Evolutionary conservation across 257 asterid species (phyloP).

Genomic region (Nicotiana tabacum): DNA sequence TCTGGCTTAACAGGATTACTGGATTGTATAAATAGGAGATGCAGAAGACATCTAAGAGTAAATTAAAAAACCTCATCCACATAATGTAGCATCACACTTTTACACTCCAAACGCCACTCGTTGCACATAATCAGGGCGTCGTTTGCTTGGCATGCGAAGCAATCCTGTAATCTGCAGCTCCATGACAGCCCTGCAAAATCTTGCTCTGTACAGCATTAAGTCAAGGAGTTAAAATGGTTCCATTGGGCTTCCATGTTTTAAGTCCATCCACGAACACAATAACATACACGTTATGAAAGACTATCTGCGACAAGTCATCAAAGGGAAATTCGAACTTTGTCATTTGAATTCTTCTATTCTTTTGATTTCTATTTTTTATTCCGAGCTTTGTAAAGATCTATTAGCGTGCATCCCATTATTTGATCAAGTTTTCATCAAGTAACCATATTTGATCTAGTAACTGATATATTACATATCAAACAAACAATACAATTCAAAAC

Average conservation of each 20-base stretch:
- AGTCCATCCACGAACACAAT: background rate
- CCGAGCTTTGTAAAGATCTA: background rate
- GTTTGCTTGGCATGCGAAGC: conserved; percentile 87
- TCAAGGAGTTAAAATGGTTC: conserved; percentile 39
- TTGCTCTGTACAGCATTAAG: conserved; percentile 52
- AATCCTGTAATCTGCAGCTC: conserved; percentile 91
- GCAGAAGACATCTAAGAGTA: background rate
- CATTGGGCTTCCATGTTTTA: background rate
- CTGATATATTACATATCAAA: background rate
- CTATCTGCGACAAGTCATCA: background rate
- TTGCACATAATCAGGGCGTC: conserved; percentile 93
- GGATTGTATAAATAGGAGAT: background rate
- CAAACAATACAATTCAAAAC: background rate
- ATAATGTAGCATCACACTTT: background rate
- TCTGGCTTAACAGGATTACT: background rate
- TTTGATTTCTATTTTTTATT: background rate
- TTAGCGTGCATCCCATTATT: background rate
- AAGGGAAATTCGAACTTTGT: background rate
- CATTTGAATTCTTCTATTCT: background rate
- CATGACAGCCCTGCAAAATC: conserved; percentile 81
- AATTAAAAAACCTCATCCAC: background rate
- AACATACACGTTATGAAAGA: background rate
- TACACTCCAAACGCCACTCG: conserved; percentile 84
- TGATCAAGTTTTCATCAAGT: background rate
- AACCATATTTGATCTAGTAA: background rate